Evolutionary conservation across 2,329 filamentous ascomycete genomes (phyloP).

Genomic region (Cladorrhinum sp.): DNA sequence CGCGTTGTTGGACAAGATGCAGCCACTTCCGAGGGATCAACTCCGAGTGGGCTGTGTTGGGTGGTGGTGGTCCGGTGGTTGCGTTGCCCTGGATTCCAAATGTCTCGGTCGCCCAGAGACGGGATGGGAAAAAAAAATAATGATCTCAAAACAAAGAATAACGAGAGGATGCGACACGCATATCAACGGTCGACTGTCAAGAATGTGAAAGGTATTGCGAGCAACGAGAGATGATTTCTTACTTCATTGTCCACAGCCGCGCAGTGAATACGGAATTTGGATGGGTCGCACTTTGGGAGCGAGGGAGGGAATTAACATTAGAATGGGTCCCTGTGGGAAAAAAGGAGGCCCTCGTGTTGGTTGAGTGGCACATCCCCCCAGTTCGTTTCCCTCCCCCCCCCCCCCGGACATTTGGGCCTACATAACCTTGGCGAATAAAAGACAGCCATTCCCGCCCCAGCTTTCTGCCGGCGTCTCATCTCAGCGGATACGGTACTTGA

Average conservation of each 20-base stretch:
- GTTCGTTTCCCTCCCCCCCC: background rate
- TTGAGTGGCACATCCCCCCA: background rate
- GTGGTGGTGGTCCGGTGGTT: constrained; percentile 9
- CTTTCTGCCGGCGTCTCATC: constrained; percentile 22
- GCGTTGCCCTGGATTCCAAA: constrained; percentile 12
- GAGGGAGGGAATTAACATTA: background rate
- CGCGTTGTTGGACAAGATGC: constrained; percentile 8
- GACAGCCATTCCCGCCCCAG: constrained; percentile 6
- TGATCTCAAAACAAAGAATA: constrained; percentile 21
- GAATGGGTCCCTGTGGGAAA: constrained; percentile 1
- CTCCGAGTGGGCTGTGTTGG: constrained; percentile 7
- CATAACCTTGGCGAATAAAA: constrained; percentile 7
- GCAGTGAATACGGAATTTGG: background rate
- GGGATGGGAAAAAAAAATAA: background rate
- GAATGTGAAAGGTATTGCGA: constrained; percentile 10
- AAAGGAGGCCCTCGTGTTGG: constrained; percentile 15
- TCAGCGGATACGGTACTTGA: constrained; percentile 6
- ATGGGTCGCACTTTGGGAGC: background rate
- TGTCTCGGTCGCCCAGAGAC: constrained; percentile 1
- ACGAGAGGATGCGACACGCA: constrained; percentile 26
- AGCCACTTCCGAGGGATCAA: constrained; percentile 6
- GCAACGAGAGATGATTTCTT: constrained; percentile 1
- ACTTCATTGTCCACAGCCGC: constrained; percentile 7
- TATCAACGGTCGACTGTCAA: constrained; percentile 15
- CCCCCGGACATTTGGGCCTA: background rate